A percentile compares a stretch with the other conserved stretches of the same genome.
phyloP scores from a whole-genome alignment of 805 yeast genomes.

The Cyberlindnera xylosilytica region DNA sequence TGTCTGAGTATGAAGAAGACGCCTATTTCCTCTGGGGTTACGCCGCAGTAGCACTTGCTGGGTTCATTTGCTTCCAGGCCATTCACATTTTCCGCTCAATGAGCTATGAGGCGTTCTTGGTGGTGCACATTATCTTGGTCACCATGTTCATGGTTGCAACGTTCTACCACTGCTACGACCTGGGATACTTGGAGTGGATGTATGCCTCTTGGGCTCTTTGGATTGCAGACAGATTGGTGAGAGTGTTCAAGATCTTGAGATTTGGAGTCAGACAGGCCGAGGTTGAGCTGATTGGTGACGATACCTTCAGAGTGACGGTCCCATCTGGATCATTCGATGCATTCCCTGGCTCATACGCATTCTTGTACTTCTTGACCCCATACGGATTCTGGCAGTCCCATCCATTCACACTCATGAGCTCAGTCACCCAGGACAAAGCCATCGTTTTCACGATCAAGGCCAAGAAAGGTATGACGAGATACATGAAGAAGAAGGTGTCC shows the following conservation, averaged over 20 bases:
- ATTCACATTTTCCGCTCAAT: slow-evolving; percentile 47
- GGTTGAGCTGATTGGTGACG: slow-evolving; percentile 32
- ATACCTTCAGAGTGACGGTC: slow-evolving; percentile 42
- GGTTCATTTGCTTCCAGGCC: slow-evolving; percentile 46
- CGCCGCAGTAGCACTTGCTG: slow-evolving; percentile 42
- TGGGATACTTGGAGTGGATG: slow-evolving; percentile 52
- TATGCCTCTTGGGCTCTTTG: slow-evolving; percentile 36
- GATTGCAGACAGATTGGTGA: slow-evolving; percentile 41
- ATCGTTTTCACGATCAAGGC: slow-evolving; percentile 46
- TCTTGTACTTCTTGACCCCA: slow-evolving; percentile 52
- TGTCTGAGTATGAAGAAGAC: slow-evolving; percentile 8
- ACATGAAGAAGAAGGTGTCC: slow-evolving; percentile 32
- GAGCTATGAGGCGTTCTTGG: slow-evolving; percentile 58
- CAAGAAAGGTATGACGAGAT: slow-evolving; percentile 57
- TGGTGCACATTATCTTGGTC: slow-evolving; percentile 57
- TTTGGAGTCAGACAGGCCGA: slow-evolving; percentile 25
- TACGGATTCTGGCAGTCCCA: slow-evolving; percentile 66
- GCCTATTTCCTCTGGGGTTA: slow-evolving; percentile 36
- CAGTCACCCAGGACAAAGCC: slow-evolving; percentile 35
- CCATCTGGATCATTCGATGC: slow-evolving; percentile 47
- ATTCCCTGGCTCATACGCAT: slow-evolving; percentile 55
- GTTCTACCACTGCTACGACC: slow-evolving; percentile 54
- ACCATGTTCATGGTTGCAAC: slow-evolving; percentile 48
- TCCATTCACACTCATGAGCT: slow-evolving; percentile 61
- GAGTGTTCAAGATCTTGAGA: slow-evolving; percentile 36